These are phyloP conservation scores for Yamadazyma triangularis DNA, from an alignment of 1,139 yeast genomes.

Conservation along the genomic window DNA sequence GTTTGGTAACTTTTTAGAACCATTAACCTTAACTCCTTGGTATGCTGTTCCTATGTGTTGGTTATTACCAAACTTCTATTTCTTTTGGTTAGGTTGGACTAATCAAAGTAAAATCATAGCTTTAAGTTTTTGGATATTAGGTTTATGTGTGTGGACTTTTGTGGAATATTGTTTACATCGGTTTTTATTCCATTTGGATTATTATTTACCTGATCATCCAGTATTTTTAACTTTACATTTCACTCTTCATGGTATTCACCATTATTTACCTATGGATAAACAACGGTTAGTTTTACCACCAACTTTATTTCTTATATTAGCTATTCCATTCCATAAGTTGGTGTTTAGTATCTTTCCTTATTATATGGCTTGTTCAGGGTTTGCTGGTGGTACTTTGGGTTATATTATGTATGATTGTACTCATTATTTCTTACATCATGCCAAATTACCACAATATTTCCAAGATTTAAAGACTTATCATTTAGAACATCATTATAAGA, in stretches of 20 bases:
- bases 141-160: conserved; percentile 87
- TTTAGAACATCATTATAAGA: conserved; percentile 95
- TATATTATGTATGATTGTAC: conserved; percentile 87
- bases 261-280: conserved; percentile 94
- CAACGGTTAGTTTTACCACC: conserved; percentile 96
- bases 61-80: conserved; percentile 71
- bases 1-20: conserved; percentile 47
- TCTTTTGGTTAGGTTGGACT: conserved; percentile 37
- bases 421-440: conserved; percentile 83
- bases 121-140: conserved; percentile 48
- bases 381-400: conserved; percentile 95
- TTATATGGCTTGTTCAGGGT: conserved; percentile 51
- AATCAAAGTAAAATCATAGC: conserved; percentile 33
- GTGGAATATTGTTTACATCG: conserved; percentile 87
- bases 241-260: conserved; percentile 92
- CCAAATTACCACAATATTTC: conserved; percentile 67
- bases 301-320: conserved; percentile 54
- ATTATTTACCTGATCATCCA: conserved; percentile 76
- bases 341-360: conserved; percentile 38
- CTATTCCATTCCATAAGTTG: conserved; percentile 39
- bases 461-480: conserved; percentile 84
- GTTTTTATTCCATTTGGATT: conserved; percentile 88
- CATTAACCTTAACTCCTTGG: conserved; percentile 47
- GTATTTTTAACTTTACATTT: conserved; percentile 77
- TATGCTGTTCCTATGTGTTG: conserved; percentile 82